Evolutionary conservation across 345 rosid genomes (phyloP).

Genomic region (Eucalyptus grandis): DNA sequence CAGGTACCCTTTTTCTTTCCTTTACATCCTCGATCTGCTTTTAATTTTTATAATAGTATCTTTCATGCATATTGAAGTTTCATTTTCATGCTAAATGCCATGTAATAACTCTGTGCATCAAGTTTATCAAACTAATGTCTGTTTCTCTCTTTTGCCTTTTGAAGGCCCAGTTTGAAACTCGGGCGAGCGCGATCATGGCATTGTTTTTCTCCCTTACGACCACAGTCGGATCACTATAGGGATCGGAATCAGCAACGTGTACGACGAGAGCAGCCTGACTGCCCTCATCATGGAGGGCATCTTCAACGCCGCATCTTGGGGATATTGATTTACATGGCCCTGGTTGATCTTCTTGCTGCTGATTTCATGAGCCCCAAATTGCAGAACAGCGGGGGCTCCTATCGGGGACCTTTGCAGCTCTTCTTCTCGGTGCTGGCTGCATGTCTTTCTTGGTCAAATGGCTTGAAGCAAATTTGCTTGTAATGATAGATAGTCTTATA

Average conservation of each 20-base stretch:
- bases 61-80: too few species aligned
- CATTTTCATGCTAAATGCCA: too few species aligned
- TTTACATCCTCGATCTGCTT: too few species aligned
- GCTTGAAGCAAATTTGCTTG: conserved; percentile 9
- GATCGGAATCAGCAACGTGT: conserved; percentile 22
- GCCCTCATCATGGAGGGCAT: conserved; percentile 43
- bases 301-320: conserved; percentile 60
- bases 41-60: neutral
- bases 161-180: neutral
- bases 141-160: too few species aligned
- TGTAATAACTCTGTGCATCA: too few species aligned
- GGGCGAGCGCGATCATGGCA: conserved; percentile 20
- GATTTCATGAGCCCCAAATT: conserved; percentile 41
- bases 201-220: conserved; percentile 47
- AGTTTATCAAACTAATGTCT: too few species aligned
- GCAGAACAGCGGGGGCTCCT: conserved; percentile 25
- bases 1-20: conserved; percentile 8
- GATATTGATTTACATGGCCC: conserved; percentile 55
- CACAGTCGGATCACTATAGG: conserved; percentile 51
- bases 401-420: neutral
- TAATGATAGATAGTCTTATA: too few species aligned
- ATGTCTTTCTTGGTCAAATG: conserved; percentile 53
- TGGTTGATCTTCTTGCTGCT: conserved; percentile 56
- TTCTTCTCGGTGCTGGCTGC: conserved; percentile 39
- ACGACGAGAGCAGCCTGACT: conserved; percentile 32